A percentile compares a stretch with the other conserved stretches of the same genome.
Evolutionary conservation across 306 rosid genomes (phyloP).

Genomic region (Morella rubra): DNA sequence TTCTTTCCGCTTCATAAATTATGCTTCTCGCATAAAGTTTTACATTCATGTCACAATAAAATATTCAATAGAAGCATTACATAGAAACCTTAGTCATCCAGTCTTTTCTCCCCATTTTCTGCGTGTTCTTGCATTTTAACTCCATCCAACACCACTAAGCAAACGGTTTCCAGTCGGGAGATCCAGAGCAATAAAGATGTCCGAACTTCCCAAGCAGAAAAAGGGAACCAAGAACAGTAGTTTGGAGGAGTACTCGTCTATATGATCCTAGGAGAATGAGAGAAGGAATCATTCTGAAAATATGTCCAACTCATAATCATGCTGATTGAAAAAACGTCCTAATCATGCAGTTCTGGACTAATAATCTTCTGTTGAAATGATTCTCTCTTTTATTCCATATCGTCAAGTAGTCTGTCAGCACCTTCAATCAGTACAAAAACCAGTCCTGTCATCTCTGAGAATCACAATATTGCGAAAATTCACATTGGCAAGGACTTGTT

Average conservation of each 20-base stretch:
- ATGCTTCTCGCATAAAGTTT: no score
- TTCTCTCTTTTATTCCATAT: background rate
- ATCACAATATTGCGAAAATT: constrained; percentile 62
- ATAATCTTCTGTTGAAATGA: background rate
- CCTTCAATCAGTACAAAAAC: background rate
- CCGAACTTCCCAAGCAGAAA: background rate
- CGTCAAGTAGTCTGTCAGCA: background rate
- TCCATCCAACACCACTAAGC: no score
- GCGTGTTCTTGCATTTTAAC: no score
- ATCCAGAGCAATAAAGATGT: no score
- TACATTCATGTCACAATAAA: no score
- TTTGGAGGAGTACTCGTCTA: background rate
- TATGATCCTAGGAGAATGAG: background rate
- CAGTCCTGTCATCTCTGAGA: constrained; percentile 42
- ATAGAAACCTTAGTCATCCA: no score
- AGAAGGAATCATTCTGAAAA: background rate
- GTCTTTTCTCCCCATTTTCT: no score
- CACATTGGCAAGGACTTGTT: constrained; percentile 64
- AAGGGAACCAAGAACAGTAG: background rate
- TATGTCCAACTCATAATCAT: background rate
- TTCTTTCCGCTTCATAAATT: no score
- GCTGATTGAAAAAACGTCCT: no score
- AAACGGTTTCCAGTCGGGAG: background rate
- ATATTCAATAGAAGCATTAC: no score
- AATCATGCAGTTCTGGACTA: background rate